A percentile compares a stretch with the other conserved stretches of the same genome.
These are phyloP conservation scores for Umbelopsis ramanniana DNA, from an alignment of 192 early-diverging fungal species.

Conservation along the genomic window DNA sequence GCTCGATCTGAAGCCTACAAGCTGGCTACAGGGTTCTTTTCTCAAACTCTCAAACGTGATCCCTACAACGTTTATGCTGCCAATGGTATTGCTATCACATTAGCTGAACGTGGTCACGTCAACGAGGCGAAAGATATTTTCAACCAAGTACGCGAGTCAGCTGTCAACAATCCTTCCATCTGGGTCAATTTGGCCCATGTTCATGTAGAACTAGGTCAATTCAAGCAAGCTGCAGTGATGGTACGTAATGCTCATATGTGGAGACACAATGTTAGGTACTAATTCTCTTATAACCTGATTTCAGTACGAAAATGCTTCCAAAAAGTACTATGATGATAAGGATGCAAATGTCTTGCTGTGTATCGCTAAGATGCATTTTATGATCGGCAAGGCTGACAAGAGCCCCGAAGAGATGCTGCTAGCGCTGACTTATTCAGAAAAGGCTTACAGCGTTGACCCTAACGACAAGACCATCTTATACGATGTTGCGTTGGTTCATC, in stretches of 20 bases:
- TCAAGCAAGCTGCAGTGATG: conserved; percentile 73
- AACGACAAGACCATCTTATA: conserved; percentile 63
- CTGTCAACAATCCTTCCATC: conserved; percentile 48
- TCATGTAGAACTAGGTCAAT: conserved; percentile 72
- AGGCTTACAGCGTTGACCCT: conserved; percentile 50
- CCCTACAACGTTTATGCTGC: conserved; percentile 76
- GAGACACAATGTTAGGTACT: not conserved
- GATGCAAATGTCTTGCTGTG: conserved; percentile 57
- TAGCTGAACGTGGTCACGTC: conserved; percentile 71
- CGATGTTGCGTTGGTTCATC: conserved; percentile 83
- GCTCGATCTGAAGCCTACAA: conserved; percentile 58
- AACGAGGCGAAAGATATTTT: conserved; percentile 70
- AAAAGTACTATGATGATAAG: conserved; percentile 53
- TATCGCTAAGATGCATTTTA: conserved; percentile 60
- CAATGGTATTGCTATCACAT: conserved; percentile 82
- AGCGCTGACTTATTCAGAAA: conserved; percentile 57
- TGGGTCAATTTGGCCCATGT: conserved; percentile 82
- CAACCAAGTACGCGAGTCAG: conserved; percentile 52
- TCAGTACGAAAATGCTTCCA: conserved; percentile 70
- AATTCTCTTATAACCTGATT: not conserved
- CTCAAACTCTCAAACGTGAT: conserved; percentile 73
- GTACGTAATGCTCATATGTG: conserved; percentile 39
- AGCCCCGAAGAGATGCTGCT: conserved; percentile 61
- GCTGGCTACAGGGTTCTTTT: conserved; percentile 82
- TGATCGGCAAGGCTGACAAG: conserved; percentile 67